phyloP scores from a whole-genome alignment of 2,329 filamentous ascomycete genomes.

The Diplodia scrobiculata region DNA sequence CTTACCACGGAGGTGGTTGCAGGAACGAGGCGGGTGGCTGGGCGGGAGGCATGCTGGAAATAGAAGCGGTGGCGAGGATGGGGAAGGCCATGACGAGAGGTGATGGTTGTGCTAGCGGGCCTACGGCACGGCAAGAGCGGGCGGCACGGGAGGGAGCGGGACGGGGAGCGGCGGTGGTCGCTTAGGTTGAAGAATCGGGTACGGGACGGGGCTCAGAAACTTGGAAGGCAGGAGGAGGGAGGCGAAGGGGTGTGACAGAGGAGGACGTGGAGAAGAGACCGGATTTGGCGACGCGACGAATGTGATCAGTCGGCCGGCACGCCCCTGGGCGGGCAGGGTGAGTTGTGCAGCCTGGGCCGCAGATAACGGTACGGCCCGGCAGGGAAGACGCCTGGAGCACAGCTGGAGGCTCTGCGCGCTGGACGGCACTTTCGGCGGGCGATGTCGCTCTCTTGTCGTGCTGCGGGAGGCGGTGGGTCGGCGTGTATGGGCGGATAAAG shows the following conservation, averaged over 20 bases:
- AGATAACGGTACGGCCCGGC: conserved; percentile 26
- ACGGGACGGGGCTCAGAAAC: not conserved
- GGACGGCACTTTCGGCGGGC: conserved; percentile 9
- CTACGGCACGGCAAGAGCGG: conserved; percentile 26
- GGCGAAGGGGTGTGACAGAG: not conserved
- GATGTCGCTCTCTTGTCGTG: conserved; percentile 11
- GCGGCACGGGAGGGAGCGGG: conserved; percentile 25
- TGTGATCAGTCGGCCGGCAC: conserved; percentile 12
- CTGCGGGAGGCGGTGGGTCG: conserved; percentile 19
- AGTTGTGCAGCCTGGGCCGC: not conserved
- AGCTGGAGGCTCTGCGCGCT: conserved; percentile 23
- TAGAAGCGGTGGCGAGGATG: not conserved
- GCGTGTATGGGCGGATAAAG: conserved; percentile 1
- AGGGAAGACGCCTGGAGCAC: conserved; percentile 3
- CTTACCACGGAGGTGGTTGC: not conserved
- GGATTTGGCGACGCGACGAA: not conserved
- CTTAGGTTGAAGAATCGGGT: conserved; percentile 1
- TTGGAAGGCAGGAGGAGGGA: not conserved
- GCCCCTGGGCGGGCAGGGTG: not conserved
- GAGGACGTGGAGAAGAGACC: conserved; percentile 7
- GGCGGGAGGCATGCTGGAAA: not conserved
- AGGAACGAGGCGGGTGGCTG: conserved; percentile 1
- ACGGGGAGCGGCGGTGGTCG: conserved; percentile 6
- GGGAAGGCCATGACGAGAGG: not conserved
- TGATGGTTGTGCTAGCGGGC: not conserved